phyloP scores from a whole-genome alignment of 768 basidiomycete species.

The Pisolithus tinctorius region DNA sequence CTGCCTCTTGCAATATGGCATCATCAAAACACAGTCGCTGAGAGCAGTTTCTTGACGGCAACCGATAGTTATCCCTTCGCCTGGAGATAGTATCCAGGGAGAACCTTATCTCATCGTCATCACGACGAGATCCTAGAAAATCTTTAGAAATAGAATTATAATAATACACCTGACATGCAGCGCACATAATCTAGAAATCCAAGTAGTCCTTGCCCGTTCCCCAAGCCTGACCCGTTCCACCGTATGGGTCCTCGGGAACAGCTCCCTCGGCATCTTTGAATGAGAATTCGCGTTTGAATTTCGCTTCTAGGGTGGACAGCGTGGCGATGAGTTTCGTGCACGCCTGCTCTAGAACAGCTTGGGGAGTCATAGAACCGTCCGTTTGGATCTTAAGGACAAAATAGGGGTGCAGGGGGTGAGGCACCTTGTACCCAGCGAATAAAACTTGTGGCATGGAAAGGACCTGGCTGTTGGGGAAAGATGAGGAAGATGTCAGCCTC shows the following conservation, averaged over 20 bases:
- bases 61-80: too few relatives aligned
- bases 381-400: constrained; percentile 96
- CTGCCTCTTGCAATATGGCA: too few relatives aligned
- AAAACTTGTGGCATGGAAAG: constrained; percentile 81
- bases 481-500: not conserved
- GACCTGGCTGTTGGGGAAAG: constrained; percentile 59
- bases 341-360: constrained; percentile 76
- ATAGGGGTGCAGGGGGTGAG: constrained; percentile 91
- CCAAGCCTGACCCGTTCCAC: constrained; percentile 39
- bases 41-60: too few relatives aligned
- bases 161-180: not conserved
- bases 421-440: constrained; percentile 97
- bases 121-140: too few relatives aligned
- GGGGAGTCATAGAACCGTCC: constrained; percentile 78
- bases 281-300: constrained; percentile 79
- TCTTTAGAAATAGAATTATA: too few relatives aligned
- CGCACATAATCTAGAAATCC: constrained; percentile 37
- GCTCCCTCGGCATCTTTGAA: constrained; percentile 63
- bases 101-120: too few relatives aligned
- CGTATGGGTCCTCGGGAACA: constrained; percentile 45
- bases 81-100: too few relatives aligned
- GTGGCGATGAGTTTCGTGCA: constrained; percentile 75
- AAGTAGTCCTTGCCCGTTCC: constrained; percentile 46
- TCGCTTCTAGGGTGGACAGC: constrained; percentile 58
- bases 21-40: too few relatives aligned